phyloP scores from a whole-genome alignment of 1,284 basidiomycete genomes.

The Cryptococcus sp. region DNA sequence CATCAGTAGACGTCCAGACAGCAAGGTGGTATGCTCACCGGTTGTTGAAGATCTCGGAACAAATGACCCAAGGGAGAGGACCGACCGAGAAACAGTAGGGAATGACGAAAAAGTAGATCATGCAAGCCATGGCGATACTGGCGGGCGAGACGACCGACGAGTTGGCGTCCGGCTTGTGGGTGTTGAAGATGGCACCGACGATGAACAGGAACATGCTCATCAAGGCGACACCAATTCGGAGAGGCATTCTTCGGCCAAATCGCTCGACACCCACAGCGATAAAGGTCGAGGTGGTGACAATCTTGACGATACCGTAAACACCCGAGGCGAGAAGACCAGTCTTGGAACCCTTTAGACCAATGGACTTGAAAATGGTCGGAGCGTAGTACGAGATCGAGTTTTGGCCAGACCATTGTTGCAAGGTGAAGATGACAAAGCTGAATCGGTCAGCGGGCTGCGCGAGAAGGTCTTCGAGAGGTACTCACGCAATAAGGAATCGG shows the following conservation, averaged over 20 bases:
- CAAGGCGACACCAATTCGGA: constrained; percentile 52
- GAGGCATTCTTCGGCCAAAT: constrained; percentile 49
- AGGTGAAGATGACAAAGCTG: constrained; percentile 48
- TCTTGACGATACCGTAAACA: constrained; percentile 69
- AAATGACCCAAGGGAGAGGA: constrained; percentile 30
- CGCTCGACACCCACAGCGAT: constrained; percentile 55
- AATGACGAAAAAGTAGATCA: constrained; percentile 45
- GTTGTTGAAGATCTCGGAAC: constrained; percentile 52
- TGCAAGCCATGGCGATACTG: constrained; percentile 43
- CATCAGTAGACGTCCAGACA: background rate
- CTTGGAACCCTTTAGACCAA: constrained; percentile 52
- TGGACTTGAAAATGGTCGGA: constrained; percentile 51
- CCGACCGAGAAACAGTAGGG: constrained; percentile 51
- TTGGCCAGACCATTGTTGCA: constrained; percentile 63
- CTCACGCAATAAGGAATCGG: constrained; percentile 59
- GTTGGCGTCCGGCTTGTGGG: constrained; percentile 51
- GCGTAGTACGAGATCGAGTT: constrained; percentile 63
- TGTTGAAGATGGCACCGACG: constrained; percentile 69
- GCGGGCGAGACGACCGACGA: constrained; percentile 19
- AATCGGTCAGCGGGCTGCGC: background rate
- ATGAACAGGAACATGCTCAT: constrained; percentile 60
- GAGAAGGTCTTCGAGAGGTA: background rate
- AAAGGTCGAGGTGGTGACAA: constrained; percentile 63
- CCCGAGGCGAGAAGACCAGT: constrained; percentile 65
- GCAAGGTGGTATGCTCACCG: background rate